Evolutionary conservation across 1,139 yeast genomes (phyloP), one percentile per base, ranked within the genome.

Genomic region (Meyerozyma athensensis): DNA sequence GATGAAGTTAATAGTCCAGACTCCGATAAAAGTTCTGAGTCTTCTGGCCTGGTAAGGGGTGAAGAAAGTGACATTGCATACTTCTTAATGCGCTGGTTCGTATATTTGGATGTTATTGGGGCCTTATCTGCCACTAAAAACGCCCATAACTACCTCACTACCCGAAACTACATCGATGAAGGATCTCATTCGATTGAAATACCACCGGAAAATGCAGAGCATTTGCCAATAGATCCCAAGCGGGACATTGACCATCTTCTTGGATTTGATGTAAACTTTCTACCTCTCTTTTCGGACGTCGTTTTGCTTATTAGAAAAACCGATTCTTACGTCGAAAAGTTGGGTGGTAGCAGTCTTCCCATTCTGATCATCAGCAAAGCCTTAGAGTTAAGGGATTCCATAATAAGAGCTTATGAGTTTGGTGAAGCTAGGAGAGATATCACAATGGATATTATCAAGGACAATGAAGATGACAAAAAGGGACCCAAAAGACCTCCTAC

Each of bases 71-170:
- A 77, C 45, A 65, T 80, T 8, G 59, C 79, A 1, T 80, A 69
- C 46, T 84, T 85, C 49, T 60, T 85, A 39, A 67, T 79, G 52
- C 61, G 92, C 40, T 81, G 90, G 84, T 81, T 79, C 51, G 83
- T 81, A 0, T 85, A 81, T 48, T 65, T 81, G 34, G 90, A 83
- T 49, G 77, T 81, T 1, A 70, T 84, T 26, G 86, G 89, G 0
- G 74, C 81, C 1, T 59, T 83, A 19, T 63, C 72, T 1, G 58
- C 73, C 7, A 62, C 74, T 6, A 53, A 53, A 23, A 54, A 59
- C 32, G 44, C 65, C 0, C 57, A 56, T 20, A 54, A 57, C 32
- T 63, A 65, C 43, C 46, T 59, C 7, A 39, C 53, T 7, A 26
- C 23, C n/a, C 19, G 24, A 20, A 36, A 13, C 18, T 18, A 16